Base-by-base conservation (phyloP, 2,329 filamentous ascomycete genomes). In the Capronia coronata region DNA sequence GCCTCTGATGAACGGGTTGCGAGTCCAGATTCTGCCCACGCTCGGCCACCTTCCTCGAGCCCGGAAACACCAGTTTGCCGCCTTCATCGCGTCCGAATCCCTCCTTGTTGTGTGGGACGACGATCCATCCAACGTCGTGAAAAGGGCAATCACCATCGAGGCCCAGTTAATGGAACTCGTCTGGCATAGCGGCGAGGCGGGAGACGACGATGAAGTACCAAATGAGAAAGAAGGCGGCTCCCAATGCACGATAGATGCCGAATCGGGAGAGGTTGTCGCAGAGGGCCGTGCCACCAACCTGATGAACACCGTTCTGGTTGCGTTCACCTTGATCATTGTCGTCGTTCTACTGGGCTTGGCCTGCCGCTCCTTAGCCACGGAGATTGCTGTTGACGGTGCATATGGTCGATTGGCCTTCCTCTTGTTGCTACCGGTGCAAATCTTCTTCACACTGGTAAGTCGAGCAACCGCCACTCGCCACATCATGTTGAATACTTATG, bases 401-500 rank as follows among this genome's bases (percentile, higher is more conserved):
- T 84, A 74, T 55, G 54, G 71, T 27, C 75, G 82, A 29, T 55
- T 82, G 11, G 74, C 74, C 3, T 74, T 85, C 48, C 25, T 81
- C 1, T 61, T 70, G 8, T 73, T 71, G 22, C 60, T 75, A 4
- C 72, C 80, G 0, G 63, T 78, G 14, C 77, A 82, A 61, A 66
- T 78, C 19, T 84, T 82, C 72, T 71, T 83, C 46, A 73, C 71
- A 47, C 61, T 61, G 58, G 34, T 37, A 37, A 37, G 34, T 37
- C 14, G 5, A n/a, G 29, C 80, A 80, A 73, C 79, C 18, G 74
- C 76, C 2, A 73, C 83, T 58, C 67, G 75, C 57, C 83, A 82
- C 56, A 83, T 93, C 65, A n/a, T n/a, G n/a, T n/a, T n/a, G n/a
- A n/a, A n/a, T 94, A 93, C 75, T 75, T 94, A 16, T 87, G 88